Evolutionary conservation across 2,329 filamentous ascomycete species (phyloP).

Genomic region (Trichoderma sp.): DNA sequence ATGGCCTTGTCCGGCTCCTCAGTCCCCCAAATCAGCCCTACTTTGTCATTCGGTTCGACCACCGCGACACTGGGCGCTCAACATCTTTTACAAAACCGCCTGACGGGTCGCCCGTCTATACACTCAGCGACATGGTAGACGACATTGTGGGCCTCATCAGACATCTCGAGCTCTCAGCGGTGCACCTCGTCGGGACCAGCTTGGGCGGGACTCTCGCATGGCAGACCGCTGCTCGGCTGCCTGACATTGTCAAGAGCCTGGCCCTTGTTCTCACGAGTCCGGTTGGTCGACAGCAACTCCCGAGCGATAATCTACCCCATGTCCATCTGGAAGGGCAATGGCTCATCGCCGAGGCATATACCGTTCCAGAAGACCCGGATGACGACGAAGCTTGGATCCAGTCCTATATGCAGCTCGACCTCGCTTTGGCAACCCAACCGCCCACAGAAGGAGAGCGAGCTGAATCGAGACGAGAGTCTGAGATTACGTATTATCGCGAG

Average conservation of each 20-base stretch:
- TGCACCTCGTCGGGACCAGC: neutral
- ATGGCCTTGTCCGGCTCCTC: neutral
- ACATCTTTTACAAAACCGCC: neutral
- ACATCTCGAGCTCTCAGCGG: neutral
- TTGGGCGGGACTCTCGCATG: slow-evolving; percentile 11
- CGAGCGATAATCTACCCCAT: neutral
- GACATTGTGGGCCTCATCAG: slow-evolving; percentile 10
- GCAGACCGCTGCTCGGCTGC: slow-evolving; percentile 7
- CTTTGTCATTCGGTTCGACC: neutral
- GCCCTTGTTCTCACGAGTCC: slow-evolving; percentile 4
- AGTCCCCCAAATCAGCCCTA: neutral
- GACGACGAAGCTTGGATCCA: slow-evolving; percentile 8
- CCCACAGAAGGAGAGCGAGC: slow-evolving; percentile 1
- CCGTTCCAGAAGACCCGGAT: neutral
- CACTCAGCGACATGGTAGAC: neutral
- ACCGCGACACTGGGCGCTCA: slow-evolving; percentile 6
- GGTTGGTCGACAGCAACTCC: slow-evolving; percentile 6
- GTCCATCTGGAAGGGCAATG: slow-evolving; percentile 4
- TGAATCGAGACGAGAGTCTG: slow-evolving; percentile 8
- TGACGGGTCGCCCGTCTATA: neutral
- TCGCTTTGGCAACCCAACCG: neutral
- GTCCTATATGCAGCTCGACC: slow-evolving; percentile 7
- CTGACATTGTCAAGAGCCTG: neutral
- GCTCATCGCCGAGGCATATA: slow-evolving; percentile 9
- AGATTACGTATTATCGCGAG: slow-evolving; percentile 15